Percentiles rank a stretch among this genome's conserved stretches.
Evolutionary conservation across 2,329 filamentous ascomycete genomes (phyloP).

Genomic region (Metarhizium robertsii): DNA sequence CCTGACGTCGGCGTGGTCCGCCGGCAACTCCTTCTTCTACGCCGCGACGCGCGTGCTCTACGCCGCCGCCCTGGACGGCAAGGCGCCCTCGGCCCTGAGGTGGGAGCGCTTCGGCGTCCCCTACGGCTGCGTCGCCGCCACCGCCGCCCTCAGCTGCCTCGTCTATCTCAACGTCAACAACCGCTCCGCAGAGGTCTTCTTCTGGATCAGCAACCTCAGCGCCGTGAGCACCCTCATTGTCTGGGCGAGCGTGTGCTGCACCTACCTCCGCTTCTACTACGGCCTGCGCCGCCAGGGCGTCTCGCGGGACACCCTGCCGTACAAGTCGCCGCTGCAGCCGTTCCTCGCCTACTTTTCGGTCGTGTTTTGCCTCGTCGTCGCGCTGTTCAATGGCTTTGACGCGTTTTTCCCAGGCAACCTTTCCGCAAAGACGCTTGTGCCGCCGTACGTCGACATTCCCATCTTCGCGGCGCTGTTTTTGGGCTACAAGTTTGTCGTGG

Average conservation of each 20-base stretch:
- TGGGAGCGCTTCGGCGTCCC: slow-evolving; percentile 20
- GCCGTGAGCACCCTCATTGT: slow-evolving; percentile 63
- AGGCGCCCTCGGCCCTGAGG: slow-evolving; percentile 31
- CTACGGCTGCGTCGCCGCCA: slow-evolving; percentile 18
- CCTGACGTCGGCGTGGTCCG: slow-evolving; percentile 49
- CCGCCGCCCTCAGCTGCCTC: slow-evolving; percentile 50
- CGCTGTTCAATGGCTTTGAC: slow-evolving; percentile 63
- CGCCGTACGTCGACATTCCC: slow-evolving; percentile 60
- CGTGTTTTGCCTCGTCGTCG: slow-evolving; percentile 52
- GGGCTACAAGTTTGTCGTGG: slow-evolving; percentile 57
- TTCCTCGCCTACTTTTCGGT: slow-evolving; percentile 58
- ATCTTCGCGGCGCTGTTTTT: slow-evolving; percentile 54
- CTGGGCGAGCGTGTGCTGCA: slow-evolving; percentile 57
- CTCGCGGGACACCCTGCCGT: slow-evolving; percentile 53
- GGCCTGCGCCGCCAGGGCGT: slow-evolving; percentile 57
- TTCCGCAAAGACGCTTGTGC: slow-evolving; percentile 46
- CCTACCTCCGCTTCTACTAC: slow-evolving; percentile 60
- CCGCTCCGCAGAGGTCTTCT: slow-evolving; percentile 49
- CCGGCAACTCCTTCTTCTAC: slow-evolving; percentile 48
- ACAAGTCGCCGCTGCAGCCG: slow-evolving; percentile 57
- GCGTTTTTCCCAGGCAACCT: slow-evolving; percentile 54
- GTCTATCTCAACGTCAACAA: slow-evolving; percentile 53
- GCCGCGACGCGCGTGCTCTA: slow-evolving; percentile 39
- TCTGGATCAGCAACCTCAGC: slow-evolving; percentile 50
- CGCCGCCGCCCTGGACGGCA: slow-evolving; percentile 31